Base-by-base conservation (phyloP, 2,329 filamentous ascomycete genomes). In the Cladosporium sp. region DNA sequence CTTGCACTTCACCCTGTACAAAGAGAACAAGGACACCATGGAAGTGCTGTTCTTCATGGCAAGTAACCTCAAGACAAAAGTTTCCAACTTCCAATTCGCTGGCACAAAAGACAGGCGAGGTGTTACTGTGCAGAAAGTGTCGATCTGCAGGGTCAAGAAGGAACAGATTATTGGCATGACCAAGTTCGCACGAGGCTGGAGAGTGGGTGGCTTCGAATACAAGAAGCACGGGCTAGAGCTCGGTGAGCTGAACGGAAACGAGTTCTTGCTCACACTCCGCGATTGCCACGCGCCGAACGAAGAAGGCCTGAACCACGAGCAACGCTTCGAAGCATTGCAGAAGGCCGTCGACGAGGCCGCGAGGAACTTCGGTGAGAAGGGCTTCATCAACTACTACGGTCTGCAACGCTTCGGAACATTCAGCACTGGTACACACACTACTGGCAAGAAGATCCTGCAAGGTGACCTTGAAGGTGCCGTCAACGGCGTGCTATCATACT, bases 361-460 rank as follows among this genome's bases (percentile, higher is more conserved):
- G 59, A 81, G 85, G 49, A 86, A 89, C 68, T 86, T 98, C 70
- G 82, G 85, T 63, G 80, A 87, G 51, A 85, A 89, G 53, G 95
- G 95, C 2, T 99, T 96, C 82, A 89, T 99, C 79, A 99, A 99
- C 79, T 99, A 98, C 80, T 99, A 93, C 74, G 95, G 95, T 10
- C 87, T 98, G n/a, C 95, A 99, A 79, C 89, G 95, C 26, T 99
- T 99, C 73, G 95, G 95, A 30, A 94, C 93, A 0, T 94, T 95
- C 77, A 82, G 88, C 30, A 90, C 91, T 14, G 91, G 93, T 36
- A 99, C 95, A 0, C 92, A 98, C 73, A 85, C 89, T 48, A 83
- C 97, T 58, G 95, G 95, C 58, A 87, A 90, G 75, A 89, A 91
- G 76, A 93, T 99, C 75, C 84, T 99, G 0, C 86, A 91, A 70